A percentile compares a stretch with the other conserved stretches of the same genome.
Conservation (phyloP, 139 green algal genomes). For the Chlorella sp. region DNA sequence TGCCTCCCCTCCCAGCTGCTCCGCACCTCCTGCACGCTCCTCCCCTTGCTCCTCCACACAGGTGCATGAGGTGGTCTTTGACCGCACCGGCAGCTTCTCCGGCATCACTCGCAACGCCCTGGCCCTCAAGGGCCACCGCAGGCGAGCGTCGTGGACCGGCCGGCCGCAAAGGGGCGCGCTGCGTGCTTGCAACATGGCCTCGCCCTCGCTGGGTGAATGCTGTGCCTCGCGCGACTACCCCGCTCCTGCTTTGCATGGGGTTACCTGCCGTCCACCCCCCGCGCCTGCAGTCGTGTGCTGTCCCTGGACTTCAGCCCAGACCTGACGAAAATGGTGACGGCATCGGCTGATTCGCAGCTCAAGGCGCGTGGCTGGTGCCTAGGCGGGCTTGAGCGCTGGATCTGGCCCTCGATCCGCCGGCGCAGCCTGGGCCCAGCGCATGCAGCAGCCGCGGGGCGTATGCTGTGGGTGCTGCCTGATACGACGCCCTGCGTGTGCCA, state of each 20-base stretch:
- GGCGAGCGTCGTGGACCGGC: too few species aligned
- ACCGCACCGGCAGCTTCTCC: constrained; percentile 27
- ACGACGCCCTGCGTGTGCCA: neutral
- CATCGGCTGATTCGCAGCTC: constrained; percentile 31
- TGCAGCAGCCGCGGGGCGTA: neutral
- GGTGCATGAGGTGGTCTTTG: constrained; percentile 42
- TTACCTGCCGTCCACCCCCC: neutral
- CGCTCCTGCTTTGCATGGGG: neutral
- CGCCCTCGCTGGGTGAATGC: too few species aligned
- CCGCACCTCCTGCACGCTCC: too few species aligned
- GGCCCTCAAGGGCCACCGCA: constrained; percentile 48
- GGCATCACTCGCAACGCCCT: constrained; percentile 41
- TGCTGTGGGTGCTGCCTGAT: neutral
- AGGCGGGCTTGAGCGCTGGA: neutral
- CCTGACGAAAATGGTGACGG: constrained; percentile 32
- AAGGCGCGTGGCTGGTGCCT: neutral
- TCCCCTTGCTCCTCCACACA: too few species aligned
- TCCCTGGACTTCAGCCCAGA: constrained; percentile 51
- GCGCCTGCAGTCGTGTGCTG: constrained; percentile 26
- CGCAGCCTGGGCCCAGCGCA: neutral
- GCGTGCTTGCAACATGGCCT: too few species aligned
- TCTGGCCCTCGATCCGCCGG: neutral
- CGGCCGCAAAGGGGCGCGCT: too few species aligned
- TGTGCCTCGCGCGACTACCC: too few species aligned
- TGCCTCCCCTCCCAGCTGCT: too few species aligned